Evolutionary conservation across 768 basidiomycete genomes (phyloP).

Genomic region (Lactifluus pinguis): DNA sequence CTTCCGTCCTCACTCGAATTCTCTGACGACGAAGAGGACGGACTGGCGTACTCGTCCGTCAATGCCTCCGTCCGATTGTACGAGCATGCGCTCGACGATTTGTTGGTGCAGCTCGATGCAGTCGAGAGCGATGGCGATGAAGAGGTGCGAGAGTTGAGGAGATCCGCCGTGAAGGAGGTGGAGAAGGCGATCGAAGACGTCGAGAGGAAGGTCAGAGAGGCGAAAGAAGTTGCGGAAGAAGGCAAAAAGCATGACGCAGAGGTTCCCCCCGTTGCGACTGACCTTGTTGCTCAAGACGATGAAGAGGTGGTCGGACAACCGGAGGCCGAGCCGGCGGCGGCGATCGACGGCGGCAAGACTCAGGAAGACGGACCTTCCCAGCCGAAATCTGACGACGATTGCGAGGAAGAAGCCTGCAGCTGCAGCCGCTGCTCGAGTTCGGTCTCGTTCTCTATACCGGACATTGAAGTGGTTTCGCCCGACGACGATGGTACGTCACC

Average conservation of each 20-base stretch:
- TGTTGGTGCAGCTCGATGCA: slow-evolving; percentile 59
- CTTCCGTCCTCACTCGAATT: slow-evolving; percentile 11
- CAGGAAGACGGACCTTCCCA: not conserved
- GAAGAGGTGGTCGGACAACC: too few relatives aligned
- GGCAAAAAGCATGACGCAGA: not conserved
- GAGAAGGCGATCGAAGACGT: slow-evolving; percentile 51
- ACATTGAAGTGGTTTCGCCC: not conserved
- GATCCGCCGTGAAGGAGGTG: slow-evolving; percentile 45
- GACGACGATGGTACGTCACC: too few relatives aligned
- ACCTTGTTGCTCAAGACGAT: not conserved
- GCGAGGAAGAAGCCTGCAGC: too few relatives aligned
- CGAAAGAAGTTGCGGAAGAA: not conserved
- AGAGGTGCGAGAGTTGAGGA: slow-evolving; percentile 42
- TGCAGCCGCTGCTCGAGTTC: not conserved
- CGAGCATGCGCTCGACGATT: slow-evolving; percentile 48
- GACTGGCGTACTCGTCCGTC: slow-evolving; percentile 50
- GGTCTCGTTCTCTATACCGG: not conserved
- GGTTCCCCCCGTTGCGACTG: not conserved
- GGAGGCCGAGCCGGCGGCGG: not conserved
- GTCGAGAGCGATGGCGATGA: slow-evolving; percentile 56
- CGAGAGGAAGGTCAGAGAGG: slow-evolving; percentile 26
- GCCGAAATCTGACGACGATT: not conserved
- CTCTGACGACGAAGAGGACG: slow-evolving; percentile 1
- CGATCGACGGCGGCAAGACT: not conserved
- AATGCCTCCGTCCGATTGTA: slow-evolving; percentile 58